Evolutionary conservation across 169 alveolate species (phyloP).

Genomic region (Plasmodium reichenowi): DNA sequence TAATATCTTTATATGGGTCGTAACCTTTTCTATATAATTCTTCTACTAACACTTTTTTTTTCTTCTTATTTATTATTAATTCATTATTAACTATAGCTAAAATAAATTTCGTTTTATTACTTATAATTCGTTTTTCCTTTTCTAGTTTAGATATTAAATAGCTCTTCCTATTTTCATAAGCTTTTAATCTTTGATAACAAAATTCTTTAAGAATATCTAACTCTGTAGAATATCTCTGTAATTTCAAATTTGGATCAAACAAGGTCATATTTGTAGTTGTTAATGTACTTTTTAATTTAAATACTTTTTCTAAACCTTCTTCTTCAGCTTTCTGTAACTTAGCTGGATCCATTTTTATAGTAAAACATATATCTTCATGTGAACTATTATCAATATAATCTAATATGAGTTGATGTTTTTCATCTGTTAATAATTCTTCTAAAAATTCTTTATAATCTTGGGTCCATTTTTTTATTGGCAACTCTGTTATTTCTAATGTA

Average conservation of each 20-base stretch:
- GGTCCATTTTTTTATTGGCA: constrained; percentile 98
- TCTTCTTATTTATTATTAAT: constrained; percentile 87
- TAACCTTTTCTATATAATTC: constrained; percentile 88
- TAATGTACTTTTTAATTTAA: constrained; percentile 91
- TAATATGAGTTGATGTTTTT: constrained; percentile 77
- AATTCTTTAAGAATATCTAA: constrained; percentile 95
- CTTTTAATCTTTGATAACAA: constrained; percentile 92
- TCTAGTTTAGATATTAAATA: constrained; percentile 89
- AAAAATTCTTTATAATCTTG: constrained; percentile 96
- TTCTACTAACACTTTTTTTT: constrained; percentile 81
- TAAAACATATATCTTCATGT: constrained; percentile 90
- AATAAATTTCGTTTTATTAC: constrained; percentile 93
- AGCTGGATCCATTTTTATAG: constrained; percentile 88
- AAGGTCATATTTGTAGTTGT: constrained; percentile 95
- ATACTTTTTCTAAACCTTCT: constrained; percentile 94
- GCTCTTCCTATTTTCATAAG: constrained; percentile 91
- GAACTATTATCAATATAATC: constrained; percentile 90
- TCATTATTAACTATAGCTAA: constrained; percentile 91
- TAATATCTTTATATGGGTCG: constrained; percentile 88
- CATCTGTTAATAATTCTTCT: constrained; percentile 85
- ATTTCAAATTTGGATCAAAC: constrained; percentile 93
- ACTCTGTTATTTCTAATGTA: constrained; percentile 94
- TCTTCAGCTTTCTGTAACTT: constrained; percentile 78
- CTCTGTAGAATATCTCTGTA: constrained; percentile 92
- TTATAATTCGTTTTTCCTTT: constrained; percentile 87